These are phyloP conservation scores for Penicillium sp. DNA, from an alignment of 2,329 filamentous ascomycete genomes.

Conservation along the genomic window DNA sequence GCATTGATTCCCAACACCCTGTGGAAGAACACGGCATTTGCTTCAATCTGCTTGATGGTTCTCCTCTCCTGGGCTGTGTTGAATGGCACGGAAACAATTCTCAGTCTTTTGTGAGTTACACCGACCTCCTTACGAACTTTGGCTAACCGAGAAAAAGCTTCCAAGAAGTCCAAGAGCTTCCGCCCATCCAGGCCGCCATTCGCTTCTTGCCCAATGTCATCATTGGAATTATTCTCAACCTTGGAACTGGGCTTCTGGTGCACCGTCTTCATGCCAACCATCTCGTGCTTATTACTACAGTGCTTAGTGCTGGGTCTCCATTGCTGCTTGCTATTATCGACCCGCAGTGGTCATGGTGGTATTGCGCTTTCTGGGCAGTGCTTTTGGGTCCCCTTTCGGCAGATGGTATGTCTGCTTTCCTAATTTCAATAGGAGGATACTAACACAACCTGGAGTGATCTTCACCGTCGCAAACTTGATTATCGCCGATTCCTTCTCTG, in stretches of 20 bases:
- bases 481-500: slow-evolving; percentile 55
- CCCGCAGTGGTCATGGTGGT: slow-evolving; percentile 50
- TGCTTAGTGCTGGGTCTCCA: slow-evolving; percentile 38
- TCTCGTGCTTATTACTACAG: slow-evolving; percentile 39
- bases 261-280: slow-evolving; percentile 47
- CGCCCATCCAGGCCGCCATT: slow-evolving; percentile 48
- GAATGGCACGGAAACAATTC: slow-evolving; percentile 50
- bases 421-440: neutral
- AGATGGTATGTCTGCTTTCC: slow-evolving; percentile 29
- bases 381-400: slow-evolving; percentile 45
- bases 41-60: slow-evolving; percentile 54
- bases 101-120: slow-evolving; percentile 49
- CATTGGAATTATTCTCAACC: slow-evolving; percentile 37
- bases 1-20: slow-evolving; percentile 63
- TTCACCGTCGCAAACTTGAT: slow-evolving; percentile 58
- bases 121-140: neutral
- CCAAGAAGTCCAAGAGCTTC: slow-evolving; percentile 50
- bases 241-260: slow-evolving; percentile 48
- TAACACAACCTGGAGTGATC: slow-evolving; percentile 35
- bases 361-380: slow-evolving; percentile 45
- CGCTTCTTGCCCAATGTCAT: slow-evolving; percentile 49
- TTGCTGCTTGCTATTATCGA: slow-evolving; percentile 49
- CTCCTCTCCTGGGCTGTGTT: slow-evolving; percentile 48
- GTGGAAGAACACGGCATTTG: slow-evolving; percentile 59
- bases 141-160: slow-evolving; percentile 40